These are phyloP conservation scores for Apiospora kogelbergensis DNA, from an alignment of 2,329 filamentous ascomycete genomes.

Conservation along the genomic window DNA sequence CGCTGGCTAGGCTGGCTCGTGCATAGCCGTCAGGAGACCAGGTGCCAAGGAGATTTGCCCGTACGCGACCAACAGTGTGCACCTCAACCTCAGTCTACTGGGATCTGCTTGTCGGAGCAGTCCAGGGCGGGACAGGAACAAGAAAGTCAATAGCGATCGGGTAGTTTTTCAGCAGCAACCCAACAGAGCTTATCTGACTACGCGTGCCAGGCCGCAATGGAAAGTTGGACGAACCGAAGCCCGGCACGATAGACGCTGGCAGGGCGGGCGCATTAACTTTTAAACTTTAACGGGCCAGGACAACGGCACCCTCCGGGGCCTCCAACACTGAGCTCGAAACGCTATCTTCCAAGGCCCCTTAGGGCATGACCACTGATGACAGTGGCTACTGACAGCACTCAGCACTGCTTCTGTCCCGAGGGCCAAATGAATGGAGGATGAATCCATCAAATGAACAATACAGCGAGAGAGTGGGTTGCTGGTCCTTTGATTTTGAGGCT, in stretches of 20 bases:
- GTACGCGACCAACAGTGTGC: neutral
- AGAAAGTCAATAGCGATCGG: neutral
- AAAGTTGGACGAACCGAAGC: neutral
- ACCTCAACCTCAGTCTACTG: neutral
- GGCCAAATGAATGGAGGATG: neutral
- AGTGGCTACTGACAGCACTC: neutral
- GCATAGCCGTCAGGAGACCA: neutral
- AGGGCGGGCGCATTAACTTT: neutral
- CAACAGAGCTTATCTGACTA: neutral
- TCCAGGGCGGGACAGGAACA: neutral
- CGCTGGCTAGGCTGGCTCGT: too few relatives aligned
- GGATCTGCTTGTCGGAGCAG: neutral
- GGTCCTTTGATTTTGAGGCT: neutral
- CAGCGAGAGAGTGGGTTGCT: neutral
- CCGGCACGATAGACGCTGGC: neutral
- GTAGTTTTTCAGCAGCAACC: neutral
- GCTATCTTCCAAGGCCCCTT: conserved; percentile 4
- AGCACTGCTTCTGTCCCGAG: neutral
- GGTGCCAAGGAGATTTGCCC: neutral
- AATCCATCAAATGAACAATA: neutral
- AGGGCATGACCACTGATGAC: neutral
- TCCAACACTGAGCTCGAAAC: neutral
- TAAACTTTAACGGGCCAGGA: neutral
- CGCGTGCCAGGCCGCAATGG: neutral
- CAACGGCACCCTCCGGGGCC: neutral